These are phyloP conservation scores for Suillus tomentosus DNA, from an alignment of 768 basidiomycete species.

Conservation along the genomic window DNA sequence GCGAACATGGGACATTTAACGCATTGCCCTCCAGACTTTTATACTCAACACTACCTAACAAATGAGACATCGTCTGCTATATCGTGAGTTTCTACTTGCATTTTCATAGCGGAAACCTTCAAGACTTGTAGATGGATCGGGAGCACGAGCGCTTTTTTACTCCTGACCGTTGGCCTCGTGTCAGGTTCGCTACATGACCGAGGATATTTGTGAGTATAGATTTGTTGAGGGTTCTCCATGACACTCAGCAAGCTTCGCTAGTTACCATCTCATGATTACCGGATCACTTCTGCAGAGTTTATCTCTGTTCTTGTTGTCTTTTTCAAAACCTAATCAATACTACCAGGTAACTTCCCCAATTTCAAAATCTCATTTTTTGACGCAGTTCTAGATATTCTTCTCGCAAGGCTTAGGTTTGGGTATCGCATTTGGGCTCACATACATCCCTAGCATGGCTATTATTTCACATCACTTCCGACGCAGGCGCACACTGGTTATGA, in stretches of 20 bases:
- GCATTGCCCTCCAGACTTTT: neutral
- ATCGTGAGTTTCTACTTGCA: conserved; percentile 1
- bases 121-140: neutral
- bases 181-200: neutral
- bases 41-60: neutral
- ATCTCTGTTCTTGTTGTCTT: conserved; percentile 40
- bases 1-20: neutral
- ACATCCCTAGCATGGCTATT: conserved; percentile 44
- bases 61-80: conserved; percentile 2
- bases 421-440: conserved; percentile 43
- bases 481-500: conserved; percentile 17
- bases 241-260: conserved; percentile 1
- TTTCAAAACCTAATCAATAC: conserved; percentile 35
- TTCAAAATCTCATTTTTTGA: neutral
- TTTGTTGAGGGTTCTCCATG: neutral
- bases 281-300: conserved; percentile 31
- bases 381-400: conserved; percentile 38
- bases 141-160: neutral
- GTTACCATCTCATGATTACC: conserved; percentile 18
- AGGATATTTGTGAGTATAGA: conserved; percentile 1
- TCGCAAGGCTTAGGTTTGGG: conserved; percentile 48
- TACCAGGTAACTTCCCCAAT: conserved; percentile 31
- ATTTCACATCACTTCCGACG: conserved; percentile 46
- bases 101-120: neutral
- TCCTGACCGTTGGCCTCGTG: neutral